Percentiles rank a stretch among this genome's conserved stretches.
phyloP scores from a whole-genome alignment of 2,329 filamentous ascomycete genomes.

The Ophioceras dolichostomum region DNA sequence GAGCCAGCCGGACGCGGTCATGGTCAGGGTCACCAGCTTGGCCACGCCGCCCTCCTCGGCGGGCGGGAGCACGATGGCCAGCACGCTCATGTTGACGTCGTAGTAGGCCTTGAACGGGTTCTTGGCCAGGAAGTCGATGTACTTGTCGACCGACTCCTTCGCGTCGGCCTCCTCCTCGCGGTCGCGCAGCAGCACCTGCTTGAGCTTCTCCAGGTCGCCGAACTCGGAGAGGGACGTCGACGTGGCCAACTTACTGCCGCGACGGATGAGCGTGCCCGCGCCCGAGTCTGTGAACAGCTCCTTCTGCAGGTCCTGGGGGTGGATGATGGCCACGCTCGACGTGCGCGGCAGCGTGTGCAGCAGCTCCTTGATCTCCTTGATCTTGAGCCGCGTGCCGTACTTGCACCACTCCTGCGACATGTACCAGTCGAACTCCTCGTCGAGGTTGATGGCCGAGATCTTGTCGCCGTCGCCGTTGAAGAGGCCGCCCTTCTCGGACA shows the following conservation, averaged over 20 bases:
- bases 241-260: conserved; percentile 79
- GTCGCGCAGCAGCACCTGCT: conserved; percentile 71
- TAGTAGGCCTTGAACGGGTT: conserved; percentile 87
- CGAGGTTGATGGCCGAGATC: conserved; percentile 93
- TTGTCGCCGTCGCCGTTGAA: conserved; percentile 91
- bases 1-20: conserved; percentile 89
- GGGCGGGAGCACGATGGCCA: conserved; percentile 77
- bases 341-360: conserved; percentile 79
- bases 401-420: conserved; percentile 94
- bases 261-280: conserved; percentile 81
- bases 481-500: conserved; percentile 95
- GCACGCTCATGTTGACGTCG: conserved; percentile 84
- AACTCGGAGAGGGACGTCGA: conserved; percentile 63
- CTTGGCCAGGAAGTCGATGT: conserved; percentile 64
- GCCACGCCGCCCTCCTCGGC: conserved; percentile 54
- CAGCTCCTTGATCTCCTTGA: conserved; percentile 92
- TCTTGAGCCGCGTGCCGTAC: conserved; percentile 91
- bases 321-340: conserved; percentile 94
- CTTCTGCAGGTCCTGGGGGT: conserved; percentile 90
- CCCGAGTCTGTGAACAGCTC: conserved; percentile 95
- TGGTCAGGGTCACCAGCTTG: conserved; percentile 80
- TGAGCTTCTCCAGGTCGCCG: conserved; percentile 62
- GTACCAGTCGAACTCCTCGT: conserved; percentile 87
- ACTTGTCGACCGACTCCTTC: conserved; percentile 73
- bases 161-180: conserved; percentile 65